Conservation (phyloP, 257 asterid genomes). For the Dorcoceras hygrometricum region DNA sequence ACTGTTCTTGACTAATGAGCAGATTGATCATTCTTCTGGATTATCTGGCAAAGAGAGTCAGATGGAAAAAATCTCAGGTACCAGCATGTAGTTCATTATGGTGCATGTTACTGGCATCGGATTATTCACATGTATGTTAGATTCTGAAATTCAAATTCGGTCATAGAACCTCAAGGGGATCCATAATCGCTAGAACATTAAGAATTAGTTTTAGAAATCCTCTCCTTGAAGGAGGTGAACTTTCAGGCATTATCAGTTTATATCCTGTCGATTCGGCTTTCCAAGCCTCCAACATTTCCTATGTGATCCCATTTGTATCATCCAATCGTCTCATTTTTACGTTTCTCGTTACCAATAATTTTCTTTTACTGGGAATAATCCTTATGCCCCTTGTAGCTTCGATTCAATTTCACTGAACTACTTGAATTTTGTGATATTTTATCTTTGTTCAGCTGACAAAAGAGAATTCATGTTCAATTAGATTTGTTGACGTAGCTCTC, state of each 20-base stretch:
- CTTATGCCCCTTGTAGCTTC: too few relatives aligned
- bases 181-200: constrained; percentile 27
- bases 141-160: constrained; percentile 25
- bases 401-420: too few relatives aligned
- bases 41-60: neutral
- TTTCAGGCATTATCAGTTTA: neutral
- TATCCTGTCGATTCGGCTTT: neutral
- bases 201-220: constrained; percentile 11
- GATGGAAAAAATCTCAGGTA: constrained; percentile 23
- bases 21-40: constrained; percentile 30
- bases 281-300: too few relatives aligned
- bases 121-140: constrained; percentile 26
- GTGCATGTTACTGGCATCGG: constrained; percentile 19
- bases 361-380: too few relatives aligned
- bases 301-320: too few relatives aligned
- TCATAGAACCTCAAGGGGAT: constrained; percentile 16
- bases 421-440: too few relatives aligned
- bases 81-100: constrained; percentile 27
- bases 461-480: too few relatives aligned
- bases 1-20: constrained; percentile 42
- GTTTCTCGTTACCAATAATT: too few relatives aligned
- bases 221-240: neutral
- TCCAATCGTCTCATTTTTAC: too few relatives aligned
- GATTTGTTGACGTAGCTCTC: too few relatives aligned
- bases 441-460: too few relatives aligned